A percentile compares a stretch with the other conserved stretches of the same genome.
These are phyloP conservation scores for Rhodotorula sphaerocarpa DNA, from an alignment of 768 basidiomycete genomes.

Conservation along the genomic window DNA sequence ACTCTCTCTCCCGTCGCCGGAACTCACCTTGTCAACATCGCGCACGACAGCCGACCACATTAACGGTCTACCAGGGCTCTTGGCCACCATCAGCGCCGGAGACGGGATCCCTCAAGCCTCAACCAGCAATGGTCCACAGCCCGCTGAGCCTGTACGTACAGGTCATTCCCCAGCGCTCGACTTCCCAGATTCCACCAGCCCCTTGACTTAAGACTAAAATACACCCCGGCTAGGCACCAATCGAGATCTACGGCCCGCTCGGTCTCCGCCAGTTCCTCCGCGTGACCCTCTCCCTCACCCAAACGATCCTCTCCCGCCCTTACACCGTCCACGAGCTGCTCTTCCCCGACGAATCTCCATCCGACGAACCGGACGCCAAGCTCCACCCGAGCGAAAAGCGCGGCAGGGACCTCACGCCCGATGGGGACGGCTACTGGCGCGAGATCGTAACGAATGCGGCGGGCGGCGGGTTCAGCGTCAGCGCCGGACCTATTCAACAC, in stretches of 20 bases:
- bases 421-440: conserved; percentile 59
- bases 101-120: conserved; percentile 11
- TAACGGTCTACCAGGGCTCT: conserved; percentile 24
- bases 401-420: conserved; percentile 56
- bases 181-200: no score
- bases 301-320: conserved; percentile 53
- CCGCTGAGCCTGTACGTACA: no score
- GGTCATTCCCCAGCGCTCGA: no score
- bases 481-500: conserved; percentile 68
- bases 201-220: no score
- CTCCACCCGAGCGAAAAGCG: conserved; percentile 59
- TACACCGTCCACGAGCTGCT: conserved; percentile 76
- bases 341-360: conserved; percentile 51
- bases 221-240: conserved; percentile 47
- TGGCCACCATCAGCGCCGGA: conserved; percentile 29
- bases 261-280: conserved; percentile 70
- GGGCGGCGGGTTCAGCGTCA: conserved; percentile 49
- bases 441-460: conserved; percentile 47
- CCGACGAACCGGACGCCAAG: conserved; percentile 43
- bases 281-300: conserved; percentile 60
- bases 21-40: background rate
- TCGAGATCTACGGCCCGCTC: conserved; percentile 71
- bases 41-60: conserved; percentile 23
- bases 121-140: no score
- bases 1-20: background rate